Evolutionary conservation across 2,329 filamentous ascomycete genomes (phyloP), one percentile per base, ranked within the genome.

Genomic region (Spiromastix sp.): DNA sequence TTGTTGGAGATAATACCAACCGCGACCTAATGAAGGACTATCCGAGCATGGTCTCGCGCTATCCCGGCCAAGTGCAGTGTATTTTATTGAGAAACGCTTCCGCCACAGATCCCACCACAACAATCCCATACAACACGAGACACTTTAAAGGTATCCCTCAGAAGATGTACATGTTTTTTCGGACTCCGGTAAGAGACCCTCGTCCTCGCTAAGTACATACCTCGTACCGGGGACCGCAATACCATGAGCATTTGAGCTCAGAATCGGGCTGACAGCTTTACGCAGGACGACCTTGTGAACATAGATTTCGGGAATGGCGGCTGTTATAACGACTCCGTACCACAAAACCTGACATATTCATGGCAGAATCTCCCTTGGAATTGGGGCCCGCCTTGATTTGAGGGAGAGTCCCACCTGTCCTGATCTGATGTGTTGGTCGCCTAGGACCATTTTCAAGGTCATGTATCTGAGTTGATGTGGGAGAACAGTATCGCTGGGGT

Each of bases 111-210:
- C 44, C 56, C 0, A 67, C 65, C 1, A 74, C 84, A 54, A 68
- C 70, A 42, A 85, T 86, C 56, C 81, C 83, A 0, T 87, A 87
- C 56, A 71, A 86, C 48, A 87, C 82, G 0, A 66, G 64, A 15
- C 78, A 77, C 0, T 87, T 87, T 61, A 64, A 82, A 58, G 70
- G 63, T 2, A 52, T 87, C 28, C 71, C 79, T 33, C 72, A 79
- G 53, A 66, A 66, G 20, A 71, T 64, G 44, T 87, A 85, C 61
- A 86, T 87, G 81, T 87, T 89, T 61, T 87, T 89, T 66, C 62
- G 70, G 11, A 69, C 79, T 12, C 71, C 81, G 0, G 50, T 53
- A 46, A 36, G 49, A 43, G 29, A 17, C 17, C 10, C n/a, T n/a
- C 12, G 16, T 15, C 12, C n/a, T n/a, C n/a, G n/a, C n/a, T n/a